Conservation (phyloP, 2,329 filamentous ascomycete species). For the Neonectria punicea region DNA sequence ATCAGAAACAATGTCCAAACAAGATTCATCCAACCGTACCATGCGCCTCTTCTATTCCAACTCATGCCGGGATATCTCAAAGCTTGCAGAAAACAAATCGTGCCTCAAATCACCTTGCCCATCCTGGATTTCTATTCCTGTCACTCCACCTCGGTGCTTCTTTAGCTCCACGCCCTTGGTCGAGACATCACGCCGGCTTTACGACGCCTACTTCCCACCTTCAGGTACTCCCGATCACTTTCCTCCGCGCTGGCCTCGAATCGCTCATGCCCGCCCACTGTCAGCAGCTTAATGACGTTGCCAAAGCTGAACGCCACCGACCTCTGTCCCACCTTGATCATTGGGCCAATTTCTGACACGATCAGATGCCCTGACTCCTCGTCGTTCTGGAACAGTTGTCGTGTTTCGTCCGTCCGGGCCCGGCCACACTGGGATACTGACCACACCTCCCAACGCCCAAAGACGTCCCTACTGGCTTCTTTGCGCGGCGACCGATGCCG, state of each 20-base stretch:
- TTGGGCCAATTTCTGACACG: constrained; percentile 73
- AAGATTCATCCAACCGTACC: constrained; percentile 25
- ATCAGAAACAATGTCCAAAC: constrained; percentile 23
- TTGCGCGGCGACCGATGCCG: constrained; percentile 46
- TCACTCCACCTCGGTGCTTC: background rate
- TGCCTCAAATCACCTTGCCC: background rate
- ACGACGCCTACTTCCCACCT: constrained; percentile 53
- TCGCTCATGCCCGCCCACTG: constrained; percentile 69
- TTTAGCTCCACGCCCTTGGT: constrained; percentile 40
- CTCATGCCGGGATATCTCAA: constrained; percentile 20
- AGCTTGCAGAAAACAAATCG: constrained; percentile 12
- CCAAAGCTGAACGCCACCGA: constrained; percentile 78
- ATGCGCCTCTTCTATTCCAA: constrained; percentile 37
- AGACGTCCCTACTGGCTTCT: constrained; percentile 34
- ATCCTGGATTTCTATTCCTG: background rate
- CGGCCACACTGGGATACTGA: constrained; percentile 59
- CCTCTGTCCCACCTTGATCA: constrained; percentile 68
- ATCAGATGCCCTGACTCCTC: constrained; percentile 66
- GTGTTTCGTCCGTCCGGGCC: constrained; percentile 57
- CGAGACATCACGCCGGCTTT: constrained; percentile 42
- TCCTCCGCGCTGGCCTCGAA: constrained; percentile 60
- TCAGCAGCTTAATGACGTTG: constrained; percentile 77
- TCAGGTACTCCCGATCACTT: constrained; percentile 46
- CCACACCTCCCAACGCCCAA: constrained; percentile 65
- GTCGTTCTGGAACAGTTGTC: constrained; percentile 54